phyloP scores from a whole-genome alignment of 306 rosid genomes.

The Crataegus laevigata region DNA sequence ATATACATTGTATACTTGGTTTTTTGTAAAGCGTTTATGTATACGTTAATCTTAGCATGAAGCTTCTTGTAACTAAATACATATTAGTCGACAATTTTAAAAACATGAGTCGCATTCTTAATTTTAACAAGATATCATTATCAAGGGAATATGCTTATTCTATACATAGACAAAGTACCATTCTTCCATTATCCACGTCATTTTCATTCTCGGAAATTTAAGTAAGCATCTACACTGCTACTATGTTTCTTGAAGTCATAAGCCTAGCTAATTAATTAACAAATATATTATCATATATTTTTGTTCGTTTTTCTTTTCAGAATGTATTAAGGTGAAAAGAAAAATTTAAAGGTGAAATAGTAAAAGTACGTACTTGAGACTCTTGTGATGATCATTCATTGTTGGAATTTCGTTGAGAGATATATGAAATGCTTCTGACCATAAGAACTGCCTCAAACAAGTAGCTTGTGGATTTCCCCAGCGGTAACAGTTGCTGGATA shows the following conservation, averaged over 20 bases:
- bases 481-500: constrained; percentile 38
- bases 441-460: constrained; percentile 35
- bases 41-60: no score
- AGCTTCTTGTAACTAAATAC: no score
- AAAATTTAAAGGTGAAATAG: no score
- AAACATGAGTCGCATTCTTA: no score
- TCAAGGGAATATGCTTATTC: background rate
- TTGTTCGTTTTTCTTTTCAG: background rate
- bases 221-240: background rate
- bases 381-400: constrained; percentile 22
- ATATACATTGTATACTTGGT: no score
- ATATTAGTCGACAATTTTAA: no score
- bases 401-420: constrained; percentile 34
- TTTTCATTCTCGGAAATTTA: no score
- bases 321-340: background rate
- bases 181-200: no score
- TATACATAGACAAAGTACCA: background rate
- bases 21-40: no score
- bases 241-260: background rate
- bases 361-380: constrained; percentile 35
- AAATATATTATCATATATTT: background rate
- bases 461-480: constrained; percentile 66
- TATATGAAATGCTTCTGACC: constrained; percentile 72
- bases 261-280: background rate
- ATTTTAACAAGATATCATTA: no score